Conservation (phyloP, 768 basidiomycete species). For the Boletus sensibilis region DNA sequence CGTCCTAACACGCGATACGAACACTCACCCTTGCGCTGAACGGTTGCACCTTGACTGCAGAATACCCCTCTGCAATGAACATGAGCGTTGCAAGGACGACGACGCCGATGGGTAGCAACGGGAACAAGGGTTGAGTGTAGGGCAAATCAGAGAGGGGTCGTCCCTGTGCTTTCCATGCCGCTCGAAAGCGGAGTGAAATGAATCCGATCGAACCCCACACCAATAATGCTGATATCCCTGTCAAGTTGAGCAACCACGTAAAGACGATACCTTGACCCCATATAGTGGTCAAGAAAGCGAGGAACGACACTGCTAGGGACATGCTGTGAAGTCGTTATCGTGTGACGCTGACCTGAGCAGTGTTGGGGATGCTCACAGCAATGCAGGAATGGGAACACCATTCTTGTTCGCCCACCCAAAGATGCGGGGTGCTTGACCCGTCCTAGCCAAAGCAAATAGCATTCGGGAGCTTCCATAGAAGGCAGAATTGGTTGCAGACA, state of each 20-base stretch:
- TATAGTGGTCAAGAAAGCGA: conserved; percentile 57
- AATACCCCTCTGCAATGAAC: conserved; percentile 57
- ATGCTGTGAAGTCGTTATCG: conserved; percentile 34
- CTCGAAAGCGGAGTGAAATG: conserved; percentile 60
- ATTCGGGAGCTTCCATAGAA: conserved; percentile 67
- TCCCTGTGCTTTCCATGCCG: conserved; percentile 56
- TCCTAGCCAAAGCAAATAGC: conserved; percentile 58
- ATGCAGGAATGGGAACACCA: conserved; percentile 60
- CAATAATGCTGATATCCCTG: conserved; percentile 64
- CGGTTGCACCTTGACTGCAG: conserved; percentile 43
- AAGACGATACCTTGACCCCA: conserved; percentile 57
- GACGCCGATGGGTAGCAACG: conserved; percentile 50
- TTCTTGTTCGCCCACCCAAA: conserved; percentile 64
- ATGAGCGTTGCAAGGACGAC: conserved; percentile 49
- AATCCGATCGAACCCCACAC: conserved; percentile 62
- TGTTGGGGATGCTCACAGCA: conserved; percentile 42
- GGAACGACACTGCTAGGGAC: conserved; percentile 45
- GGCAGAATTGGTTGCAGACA: conserved; percentile 64
- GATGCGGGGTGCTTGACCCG: conserved; percentile 61
- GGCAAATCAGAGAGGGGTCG: conserved; percentile 53
- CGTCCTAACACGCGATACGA: background rate
- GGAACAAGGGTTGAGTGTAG: conserved; percentile 55
- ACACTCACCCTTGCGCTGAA: conserved; percentile 42
- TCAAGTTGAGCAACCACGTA: conserved; percentile 60
- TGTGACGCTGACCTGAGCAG: background rate